Base-by-base conservation (phyloP, 257 asterid genomes). In the Gentiana dahurica region DNA sequence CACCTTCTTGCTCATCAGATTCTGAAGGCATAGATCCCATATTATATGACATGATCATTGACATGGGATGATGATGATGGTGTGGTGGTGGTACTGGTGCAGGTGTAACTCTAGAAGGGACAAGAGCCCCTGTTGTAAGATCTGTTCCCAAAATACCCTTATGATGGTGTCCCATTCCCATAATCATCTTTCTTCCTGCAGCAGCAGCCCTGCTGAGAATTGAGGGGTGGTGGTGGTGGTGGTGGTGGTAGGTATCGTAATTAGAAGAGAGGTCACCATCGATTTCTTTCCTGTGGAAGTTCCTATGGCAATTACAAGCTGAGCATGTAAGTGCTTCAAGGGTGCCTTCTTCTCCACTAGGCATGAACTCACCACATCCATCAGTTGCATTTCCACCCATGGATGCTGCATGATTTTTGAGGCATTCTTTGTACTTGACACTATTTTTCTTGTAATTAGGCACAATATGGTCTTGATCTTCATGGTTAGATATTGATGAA, bases 311-410 rank as follows among this genome's bases (percentile, higher is more conserved):
- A 70, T 36, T 54, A 82, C 96, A 90, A 72, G 87, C 95, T 52
- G 94, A 90, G 77, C 97, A 90, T 6, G 77, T 87, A 38, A 90
- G 78, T 6, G 96, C 87, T 45, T 82, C 94, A 2, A 86, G 49
- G 0, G 81, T 68, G 53, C 94, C 96, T 3, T 86, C 97, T 52
- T 76, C 94, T 3, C 94, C 97, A 64, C 81, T 75, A 0, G 96
- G 84, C 97, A 90, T 86, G 77, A 84, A 90, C 61, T 90, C 97
- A 1, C 97, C 97, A 56, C 97, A 90, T 0, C 97, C 97, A 66
- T 90, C 96, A 4, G 85, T 82, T 51, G 96, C 87, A 66, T 71
- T 77, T 3, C 95, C 95, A 2, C 97, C 97, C 81, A 87, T 84
- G 48, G 81, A 12, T 1, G 97, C 97, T 34, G 97, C 97, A 65